phyloP scores from a whole-genome alignment of 2,329 filamentous ascomycete species.

The Trichoderma pleuroti region DNA sequence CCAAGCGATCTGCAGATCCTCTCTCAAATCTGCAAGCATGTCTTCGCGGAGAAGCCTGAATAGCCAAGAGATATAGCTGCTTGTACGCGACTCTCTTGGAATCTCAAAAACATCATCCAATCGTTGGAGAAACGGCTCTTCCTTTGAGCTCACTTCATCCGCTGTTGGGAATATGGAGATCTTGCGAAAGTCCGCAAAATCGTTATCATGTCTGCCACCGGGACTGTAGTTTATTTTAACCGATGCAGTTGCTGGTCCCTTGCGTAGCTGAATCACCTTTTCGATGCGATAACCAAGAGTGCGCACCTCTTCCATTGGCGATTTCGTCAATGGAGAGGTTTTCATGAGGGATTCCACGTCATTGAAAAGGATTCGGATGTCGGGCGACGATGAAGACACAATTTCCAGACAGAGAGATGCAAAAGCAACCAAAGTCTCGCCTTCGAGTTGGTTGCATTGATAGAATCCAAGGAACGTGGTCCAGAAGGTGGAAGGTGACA shows the following conservation, averaged over 20 bases:
- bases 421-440: conserved; percentile 14
- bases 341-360: conserved; percentile 30
- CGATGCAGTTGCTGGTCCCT: conserved; percentile 9
- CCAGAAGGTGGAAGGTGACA: conserved; percentile 21
- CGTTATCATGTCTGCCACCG: conserved; percentile 72
- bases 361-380: background rate
- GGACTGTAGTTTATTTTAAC: conserved; percentile 33
- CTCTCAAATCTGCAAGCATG: conserved; percentile 62
- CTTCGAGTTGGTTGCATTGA: background rate
- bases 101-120: conserved; percentile 47
- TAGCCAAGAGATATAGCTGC: conserved; percentile 63
- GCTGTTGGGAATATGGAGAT: conserved; percentile 64
- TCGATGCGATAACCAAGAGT: conserved; percentile 37
- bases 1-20: conserved; percentile 52
- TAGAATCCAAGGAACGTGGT: conserved; percentile 4
- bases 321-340: conserved; percentile 24
- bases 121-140: conserved; percentile 52
- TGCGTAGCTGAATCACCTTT: conserved; percentile 35
- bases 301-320: conserved; percentile 26
- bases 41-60: conserved; percentile 70
- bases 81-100: conserved; percentile 36
- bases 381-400: background rate
- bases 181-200: conserved; percentile 57
- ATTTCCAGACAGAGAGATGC: conserved; percentile 23
- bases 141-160: conserved; percentile 57